These are phyloP conservation scores for Pyricularia pennisetigena DNA, from an alignment of 2,329 filamentous ascomycete species.

Conservation along the genomic window DNA sequence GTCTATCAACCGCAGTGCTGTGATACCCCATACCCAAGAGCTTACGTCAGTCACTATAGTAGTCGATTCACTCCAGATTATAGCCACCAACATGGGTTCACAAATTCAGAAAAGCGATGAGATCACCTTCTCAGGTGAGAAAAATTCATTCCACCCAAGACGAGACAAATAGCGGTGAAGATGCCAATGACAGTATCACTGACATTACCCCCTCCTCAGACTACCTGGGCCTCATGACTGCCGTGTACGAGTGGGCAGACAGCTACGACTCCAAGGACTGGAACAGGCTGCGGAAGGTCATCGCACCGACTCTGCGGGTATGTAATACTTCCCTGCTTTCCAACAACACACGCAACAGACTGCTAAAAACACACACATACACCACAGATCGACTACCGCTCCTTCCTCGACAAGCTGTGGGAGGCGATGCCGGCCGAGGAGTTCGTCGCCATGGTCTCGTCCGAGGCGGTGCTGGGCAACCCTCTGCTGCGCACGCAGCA, in stretches of 20 bases:
- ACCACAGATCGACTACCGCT: slow-evolving; percentile 64
- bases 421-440: slow-evolving; percentile 48
- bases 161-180: background rate
- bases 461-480: slow-evolving; percentile 46
- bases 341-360: too few relatives aligned
- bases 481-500: slow-evolving; percentile 53
- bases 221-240: slow-evolving; percentile 35
- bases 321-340: slow-evolving; percentile 8
- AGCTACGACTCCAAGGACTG: slow-evolving; percentile 58
- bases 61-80: background rate
- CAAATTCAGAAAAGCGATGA: background rate
- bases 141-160: background rate
- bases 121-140: background rate
- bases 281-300: slow-evolving; percentile 45
- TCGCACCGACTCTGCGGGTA: slow-evolving; percentile 47
- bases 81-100: slow-evolving; percentile 2
- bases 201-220: slow-evolving; percentile 19
- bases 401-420: slow-evolving; percentile 49
- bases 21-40: background rate
- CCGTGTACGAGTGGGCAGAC: slow-evolving; percentile 51
- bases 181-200: background rate
- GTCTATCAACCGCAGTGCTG: background rate
- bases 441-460: slow-evolving; percentile 48
- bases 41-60: background rate
- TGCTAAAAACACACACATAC: too few relatives aligned